These are phyloP conservation scores for Mortierella polycephala DNA, from an alignment of 371 early-diverging fungal genomes.

Conservation along the genomic window DNA sequence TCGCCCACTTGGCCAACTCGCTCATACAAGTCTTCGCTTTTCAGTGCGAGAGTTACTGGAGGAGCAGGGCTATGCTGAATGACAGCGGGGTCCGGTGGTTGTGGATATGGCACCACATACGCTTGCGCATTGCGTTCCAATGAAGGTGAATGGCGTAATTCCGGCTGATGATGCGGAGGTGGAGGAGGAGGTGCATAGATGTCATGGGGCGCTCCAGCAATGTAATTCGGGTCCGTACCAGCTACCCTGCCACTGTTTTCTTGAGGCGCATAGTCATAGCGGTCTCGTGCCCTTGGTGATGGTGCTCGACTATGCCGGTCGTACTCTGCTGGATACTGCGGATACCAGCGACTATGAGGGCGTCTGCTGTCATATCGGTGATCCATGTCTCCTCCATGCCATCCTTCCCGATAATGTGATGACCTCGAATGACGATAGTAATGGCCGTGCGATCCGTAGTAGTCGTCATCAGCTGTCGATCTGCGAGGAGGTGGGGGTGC, in stretches of 20 bases:
- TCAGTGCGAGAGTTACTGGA: constrained; percentile 5
- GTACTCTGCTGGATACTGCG: constrained; percentile 28
- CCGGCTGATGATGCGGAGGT: background rate
- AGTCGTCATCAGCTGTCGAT: constrained; percentile 42
- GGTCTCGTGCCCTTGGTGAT: constrained; percentile 25
- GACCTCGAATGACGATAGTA: constrained; percentile 33
- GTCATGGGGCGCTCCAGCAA: constrained; percentile 10
- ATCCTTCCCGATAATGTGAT: constrained; percentile 26
- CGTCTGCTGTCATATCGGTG: constrained; percentile 36
- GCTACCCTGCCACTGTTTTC: constrained; percentile 10
- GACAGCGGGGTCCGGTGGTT: background rate
- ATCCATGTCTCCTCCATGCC: constrained; percentile 26
- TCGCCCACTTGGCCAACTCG: constrained; percentile 77
- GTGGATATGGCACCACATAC: constrained; percentile 11
- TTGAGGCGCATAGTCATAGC: constrained; percentile 25
- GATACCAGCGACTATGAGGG: constrained; percentile 22
- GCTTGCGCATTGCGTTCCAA: background rate
- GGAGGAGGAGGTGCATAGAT: constrained; percentile 6
- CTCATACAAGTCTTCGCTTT: constrained; percentile 46
- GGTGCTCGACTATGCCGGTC: constrained; percentile 35
- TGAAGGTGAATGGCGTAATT: constrained; percentile 15
- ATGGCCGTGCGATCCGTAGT: constrained; percentile 23
- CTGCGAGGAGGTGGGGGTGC: constrained; percentile 35
- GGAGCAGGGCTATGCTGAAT: constrained; percentile 4
- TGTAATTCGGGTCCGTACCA: constrained; percentile 6